These are phyloP conservation scores for Huiozyma naganishii DNA, from an alignment of 805 yeast species.

Conservation along the genomic window DNA sequence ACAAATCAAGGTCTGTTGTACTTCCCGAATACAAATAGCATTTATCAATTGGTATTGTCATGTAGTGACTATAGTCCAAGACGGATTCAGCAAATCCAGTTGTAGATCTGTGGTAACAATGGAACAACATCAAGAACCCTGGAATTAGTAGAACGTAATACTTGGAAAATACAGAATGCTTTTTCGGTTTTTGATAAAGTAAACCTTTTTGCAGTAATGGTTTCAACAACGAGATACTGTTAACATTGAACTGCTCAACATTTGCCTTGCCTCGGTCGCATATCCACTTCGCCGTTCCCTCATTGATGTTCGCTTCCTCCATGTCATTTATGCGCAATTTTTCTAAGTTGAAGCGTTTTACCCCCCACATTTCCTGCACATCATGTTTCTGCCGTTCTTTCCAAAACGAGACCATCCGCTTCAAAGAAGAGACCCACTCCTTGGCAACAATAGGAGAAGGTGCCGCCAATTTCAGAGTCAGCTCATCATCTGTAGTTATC, in stretches of 20 bases:
- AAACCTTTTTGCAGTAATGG: constrained; percentile 54
- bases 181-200: constrained; percentile 58
- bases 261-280: constrained; percentile 43
- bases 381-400: constrained; percentile 33
- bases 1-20: constrained; percentile 45
- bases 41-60: constrained; percentile 50
- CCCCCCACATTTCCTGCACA: constrained; percentile 24
- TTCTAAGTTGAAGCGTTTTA: constrained; percentile 37
- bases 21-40: constrained; percentile 73
- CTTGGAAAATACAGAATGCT: constrained; percentile 54
- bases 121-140: constrained; percentile 52
- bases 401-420: constrained; percentile 50
- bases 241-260: constrained; percentile 41
- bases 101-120: constrained; percentile 37
- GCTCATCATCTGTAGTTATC: constrained; percentile 38
- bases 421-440: constrained; percentile 55
- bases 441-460: constrained; percentile 38
- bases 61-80: constrained; percentile 39
- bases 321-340: constrained; percentile 42
- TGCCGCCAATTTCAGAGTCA: constrained; percentile 44
- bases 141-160: constrained; percentile 59
- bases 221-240: constrained; percentile 47
- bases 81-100: constrained; percentile 37
- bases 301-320: constrained; percentile 44
- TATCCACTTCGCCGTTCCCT: constrained; percentile 42